Conservation (phyloP, 106 monocot species). For the Dioscorea alata region DNA sequence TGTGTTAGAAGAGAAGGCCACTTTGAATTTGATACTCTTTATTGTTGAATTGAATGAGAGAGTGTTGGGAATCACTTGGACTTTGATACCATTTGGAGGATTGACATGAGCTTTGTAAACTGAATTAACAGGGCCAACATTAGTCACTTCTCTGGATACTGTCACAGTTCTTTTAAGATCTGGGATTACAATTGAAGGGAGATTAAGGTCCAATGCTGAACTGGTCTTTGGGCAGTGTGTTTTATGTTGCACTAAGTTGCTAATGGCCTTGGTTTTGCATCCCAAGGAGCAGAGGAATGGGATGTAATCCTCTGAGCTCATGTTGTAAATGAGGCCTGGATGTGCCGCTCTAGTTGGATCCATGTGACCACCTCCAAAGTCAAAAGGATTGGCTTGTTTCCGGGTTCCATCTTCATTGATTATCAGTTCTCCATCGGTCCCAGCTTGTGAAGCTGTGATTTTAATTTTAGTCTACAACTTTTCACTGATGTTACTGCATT, state of each 20-base stretch:
- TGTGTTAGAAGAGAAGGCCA: conserved; percentile 21
- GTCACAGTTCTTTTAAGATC: conserved; percentile 25
- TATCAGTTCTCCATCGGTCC: conserved; percentile 23
- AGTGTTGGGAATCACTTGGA: conserved; percentile 30
- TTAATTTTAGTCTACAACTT: not conserved
- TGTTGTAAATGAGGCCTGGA: conserved; percentile 60
- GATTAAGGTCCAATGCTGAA: conserved; percentile 38
- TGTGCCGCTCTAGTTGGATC: conserved; percentile 56
- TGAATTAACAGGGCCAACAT: conserved; percentile 39
- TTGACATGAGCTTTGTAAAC: conserved; percentile 30
- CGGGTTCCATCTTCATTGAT: conserved; percentile 50
- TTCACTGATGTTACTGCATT: not conserved
- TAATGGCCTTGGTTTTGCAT: conserved; percentile 55
- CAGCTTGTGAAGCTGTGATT: conserved; percentile 33
- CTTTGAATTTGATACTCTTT: conserved; percentile 28
- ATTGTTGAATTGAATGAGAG: conserved; percentile 45
- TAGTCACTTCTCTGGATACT: conserved; percentile 55
- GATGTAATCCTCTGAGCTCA: conserved; percentile 29
- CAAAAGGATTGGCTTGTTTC: conserved; percentile 56
- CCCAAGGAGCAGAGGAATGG: conserved; percentile 62
- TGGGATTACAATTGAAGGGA: conserved; percentile 64
- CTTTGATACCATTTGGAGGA: conserved; percentile 42
- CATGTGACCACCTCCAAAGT: conserved; percentile 64
- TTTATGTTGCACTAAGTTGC: conserved; percentile 24
- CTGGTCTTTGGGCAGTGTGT: conserved; percentile 17